Base-by-base conservation (phyloP, 176 grass and related monocot genomes). In the Aegilops bicornis region DNA sequence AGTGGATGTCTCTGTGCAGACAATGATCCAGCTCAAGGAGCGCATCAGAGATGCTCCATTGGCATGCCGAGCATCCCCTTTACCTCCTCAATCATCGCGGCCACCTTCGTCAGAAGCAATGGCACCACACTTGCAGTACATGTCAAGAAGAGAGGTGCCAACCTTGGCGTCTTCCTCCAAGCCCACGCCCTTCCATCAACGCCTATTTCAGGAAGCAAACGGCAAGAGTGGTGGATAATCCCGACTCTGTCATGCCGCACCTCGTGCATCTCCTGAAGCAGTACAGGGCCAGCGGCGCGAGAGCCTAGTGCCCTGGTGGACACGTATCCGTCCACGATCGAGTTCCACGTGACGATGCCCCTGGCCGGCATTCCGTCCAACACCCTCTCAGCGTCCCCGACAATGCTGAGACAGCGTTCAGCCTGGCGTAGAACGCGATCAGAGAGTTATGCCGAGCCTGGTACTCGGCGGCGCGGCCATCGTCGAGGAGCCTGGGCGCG, bases 351-450 rank as follows among this genome's bases (percentile, higher is more conserved):
- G 24, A 98, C 87, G 40, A 73, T 79, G 48, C 92, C 93, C 43
- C 88, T 91, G 19, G 24, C 81, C 52, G 86, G 93, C 93, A 95
- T 93, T 93, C 87, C 87, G 54, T 93, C 80, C 39, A 98, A 95
- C 87, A 95, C 80, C 86, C 45, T 90, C 76, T 95, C 80, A 15
- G 93, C 91, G 47, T 92, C 48, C 81, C 14, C 7, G 27, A 98
- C 58, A 0, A 95, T 70, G 30, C 96, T 88, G 25, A 52, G 48
- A 50, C 47, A 52, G 48, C 6, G 15, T 52, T 52, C 17, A 93
- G 78, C 75, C 85, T 93, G 12, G 43, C 77, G 40, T 93, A 95
- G 82, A 97, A 62, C 10, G 79, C 63, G n/a, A 93, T 52, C 30
- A 97, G 91, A 48, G 89, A 91, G 82, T 95, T 97, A 52, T 52